Evolutionary conservation across 2,329 filamentous ascomycete genomes (phyloP).

Genomic region (Fonsecaea nubica): DNA sequence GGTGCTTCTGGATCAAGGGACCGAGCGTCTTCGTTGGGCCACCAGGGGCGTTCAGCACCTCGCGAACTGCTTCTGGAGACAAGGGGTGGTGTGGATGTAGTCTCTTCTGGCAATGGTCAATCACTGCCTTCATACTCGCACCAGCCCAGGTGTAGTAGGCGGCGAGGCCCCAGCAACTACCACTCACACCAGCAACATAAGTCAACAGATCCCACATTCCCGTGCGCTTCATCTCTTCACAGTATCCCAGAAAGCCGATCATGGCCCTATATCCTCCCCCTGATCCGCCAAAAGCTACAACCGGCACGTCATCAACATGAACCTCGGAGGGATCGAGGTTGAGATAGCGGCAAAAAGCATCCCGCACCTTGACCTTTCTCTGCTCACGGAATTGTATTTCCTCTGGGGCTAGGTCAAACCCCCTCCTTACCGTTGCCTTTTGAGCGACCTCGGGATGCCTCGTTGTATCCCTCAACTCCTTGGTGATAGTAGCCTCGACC

Average conservation of each 20-base stretch:
- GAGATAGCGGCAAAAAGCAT: slow-evolving; percentile 29
- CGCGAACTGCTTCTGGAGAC: slow-evolving; percentile 28
- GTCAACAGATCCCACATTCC: slow-evolving; percentile 32
- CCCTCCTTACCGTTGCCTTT: slow-evolving; percentile 22
- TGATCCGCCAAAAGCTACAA: slow-evolving; percentile 29
- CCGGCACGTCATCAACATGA: slow-evolving; percentile 29
- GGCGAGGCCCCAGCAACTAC: slow-evolving; percentile 30
- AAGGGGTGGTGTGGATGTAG: slow-evolving; percentile 29
- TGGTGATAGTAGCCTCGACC: slow-evolving; percentile 28
- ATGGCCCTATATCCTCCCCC: slow-evolving; percentile 31
- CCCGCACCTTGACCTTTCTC: slow-evolving; percentile 18
- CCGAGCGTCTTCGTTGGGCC: slow-evolving; percentile 28
- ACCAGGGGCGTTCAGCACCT: slow-evolving; percentile 26
- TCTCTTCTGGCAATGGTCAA: slow-evolving; percentile 28
- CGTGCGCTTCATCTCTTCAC: slow-evolving; percentile 26
- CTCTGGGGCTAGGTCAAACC: slow-evolving; percentile 20
- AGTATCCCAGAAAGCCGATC: slow-evolving; percentile 30
- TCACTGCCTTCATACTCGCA: slow-evolving; percentile 26
- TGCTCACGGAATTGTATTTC: slow-evolving; percentile 20
- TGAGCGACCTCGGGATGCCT: slow-evolving; percentile 26
- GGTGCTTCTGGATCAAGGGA: slow-evolving; percentile 30
- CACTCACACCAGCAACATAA: slow-evolving; percentile 29
- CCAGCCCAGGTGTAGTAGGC: slow-evolving; percentile 33
- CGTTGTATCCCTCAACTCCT: slow-evolving; percentile 24
- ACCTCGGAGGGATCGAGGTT: slow-evolving; percentile 24